Evolutionary conservation across 2,329 filamentous ascomycete species (phyloP), one percentile per base, ranked within the genome.

Genomic region (Catunica adiposa): DNA sequence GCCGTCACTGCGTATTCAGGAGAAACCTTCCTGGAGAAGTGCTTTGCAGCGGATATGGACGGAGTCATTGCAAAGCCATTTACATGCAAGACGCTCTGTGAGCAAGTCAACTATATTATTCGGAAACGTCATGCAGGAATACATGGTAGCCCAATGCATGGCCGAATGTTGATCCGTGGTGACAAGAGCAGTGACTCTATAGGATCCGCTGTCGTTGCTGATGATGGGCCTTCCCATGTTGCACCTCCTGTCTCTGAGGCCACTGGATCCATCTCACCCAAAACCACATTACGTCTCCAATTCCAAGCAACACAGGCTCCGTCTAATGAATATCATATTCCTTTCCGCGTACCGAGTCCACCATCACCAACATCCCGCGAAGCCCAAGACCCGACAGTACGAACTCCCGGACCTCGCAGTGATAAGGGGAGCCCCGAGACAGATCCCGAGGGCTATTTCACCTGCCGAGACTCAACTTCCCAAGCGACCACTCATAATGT

Each of bases 41-140:
- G 51, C 1, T 52, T 40, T n/a, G 47, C 47, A 1, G 37, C 51
- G 8, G 47, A 50, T 25, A 58, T 81, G 77, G 82, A 88, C 66
- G 82, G 83, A 66, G 79, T 89, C 46, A 84, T 90, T 37, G 82
- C 83, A 1, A 90, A 90, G 64, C 86, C 86, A 2, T 90, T 89
- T 64, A 77, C 80, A n/a, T 81, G 86, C 54, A 75, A 76, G n/a
- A 81, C 86, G 56, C 67, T 87, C 54, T 72, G 85, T 47, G 78
- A 79, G 14, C 83, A 83, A 65, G 83, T 87, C 59, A 73, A 79
- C 59, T 75, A 79, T 64, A 66, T 80, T 17, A 72, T 74, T 1
- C 61, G 63, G 51, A 72, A 48, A 20, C 17, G 23, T 14, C 23
- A 48, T 9, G 22, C 11, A 1, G 4, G 11, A 4, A 48, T 3